Percentiles rank a stretch among this genome's conserved stretches.
Evolutionary conservation across 805 yeast species (phyloP).

Genomic region (Candida patagonica): DNA sequence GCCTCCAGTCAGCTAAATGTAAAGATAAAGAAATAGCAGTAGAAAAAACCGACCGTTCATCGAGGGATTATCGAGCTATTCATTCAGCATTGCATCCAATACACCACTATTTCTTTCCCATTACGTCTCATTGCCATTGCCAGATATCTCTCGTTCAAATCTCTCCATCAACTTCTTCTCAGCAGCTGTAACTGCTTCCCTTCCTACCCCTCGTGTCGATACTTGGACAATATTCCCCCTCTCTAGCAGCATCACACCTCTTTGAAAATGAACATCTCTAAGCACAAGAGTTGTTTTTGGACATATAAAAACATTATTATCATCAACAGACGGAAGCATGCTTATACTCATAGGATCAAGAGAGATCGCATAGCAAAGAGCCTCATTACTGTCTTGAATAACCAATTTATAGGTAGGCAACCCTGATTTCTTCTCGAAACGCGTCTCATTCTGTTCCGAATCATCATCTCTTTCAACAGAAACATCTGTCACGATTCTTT

Average conservation of each 20-base stretch:
- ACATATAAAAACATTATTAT: slow-evolving; percentile 4
- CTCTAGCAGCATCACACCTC: slow-evolving; percentile 14
- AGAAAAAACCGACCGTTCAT: no score
- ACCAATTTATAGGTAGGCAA: slow-evolving; percentile 8
- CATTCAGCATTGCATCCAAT: no score
- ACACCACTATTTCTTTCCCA: no score
- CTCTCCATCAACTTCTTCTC: neutral
- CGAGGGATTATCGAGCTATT: no score
- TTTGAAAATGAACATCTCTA: slow-evolving; percentile 2
- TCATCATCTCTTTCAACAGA: slow-evolving; percentile 1
- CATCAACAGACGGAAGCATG: neutral
- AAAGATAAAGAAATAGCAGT: no score
- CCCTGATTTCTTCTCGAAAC: neutral
- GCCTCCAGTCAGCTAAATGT: no score
- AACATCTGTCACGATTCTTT: slow-evolving; percentile 4
- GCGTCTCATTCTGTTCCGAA: neutral
- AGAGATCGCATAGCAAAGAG: slow-evolving; percentile 7
- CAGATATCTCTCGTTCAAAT: no score
- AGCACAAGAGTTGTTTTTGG: slow-evolving; percentile 11
- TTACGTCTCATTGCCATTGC: no score
- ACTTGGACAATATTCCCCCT: neutral
- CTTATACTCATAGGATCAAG: slow-evolving; percentile 4
- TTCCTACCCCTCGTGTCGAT: neutral
- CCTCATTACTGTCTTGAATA: slow-evolving; percentile 15
- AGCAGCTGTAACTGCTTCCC: neutral